These are phyloP conservation scores for Garcileccinum viscosum DNA, from an alignment of 1,284 basidiomycete genomes.

Conservation along the genomic window DNA sequence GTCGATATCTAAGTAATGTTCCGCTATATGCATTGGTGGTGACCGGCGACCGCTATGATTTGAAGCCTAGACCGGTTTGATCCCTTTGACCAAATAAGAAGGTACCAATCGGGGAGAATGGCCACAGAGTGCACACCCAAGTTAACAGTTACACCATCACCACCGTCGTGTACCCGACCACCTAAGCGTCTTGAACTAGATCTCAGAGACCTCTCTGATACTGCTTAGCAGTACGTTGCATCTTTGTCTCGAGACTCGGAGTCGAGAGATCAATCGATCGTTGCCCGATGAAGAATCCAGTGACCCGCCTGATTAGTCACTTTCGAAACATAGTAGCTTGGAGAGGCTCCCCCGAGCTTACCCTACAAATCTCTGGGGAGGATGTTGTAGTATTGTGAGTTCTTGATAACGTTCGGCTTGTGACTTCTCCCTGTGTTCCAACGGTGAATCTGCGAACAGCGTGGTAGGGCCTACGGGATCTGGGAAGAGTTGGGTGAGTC, in stretches of 20 bases:
- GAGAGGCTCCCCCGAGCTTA: slow-evolving; percentile 2
- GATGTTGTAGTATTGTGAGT: slow-evolving; percentile 31
- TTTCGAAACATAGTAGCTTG: slow-evolving; percentile 21
- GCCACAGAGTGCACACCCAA: background rate
- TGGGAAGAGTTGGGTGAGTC: slow-evolving; percentile 33
- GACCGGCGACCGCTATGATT: too few relatives aligned
- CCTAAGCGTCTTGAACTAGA: background rate
- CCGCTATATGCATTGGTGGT: too few relatives aligned
- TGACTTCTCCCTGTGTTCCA: background rate
- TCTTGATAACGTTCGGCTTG: background rate
- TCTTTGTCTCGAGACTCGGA: too few relatives aligned
- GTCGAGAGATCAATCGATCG: background rate
- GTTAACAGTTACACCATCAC: background rate
- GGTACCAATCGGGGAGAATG: background rate
- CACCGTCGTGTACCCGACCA: background rate
- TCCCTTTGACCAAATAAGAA: background rate
- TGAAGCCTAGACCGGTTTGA: too few relatives aligned
- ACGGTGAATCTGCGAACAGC: slow-evolving; percentile 12
- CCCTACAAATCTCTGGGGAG: slow-evolving; percentile 14
- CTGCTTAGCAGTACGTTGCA: too few relatives aligned
- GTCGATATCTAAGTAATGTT: too few relatives aligned
- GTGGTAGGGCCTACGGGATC: slow-evolving; percentile 32
- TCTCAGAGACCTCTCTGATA: background rate
- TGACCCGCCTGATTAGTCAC: slow-evolving; percentile 1
- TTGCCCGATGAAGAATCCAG: background rate